Evolutionary conservation across 495 filamentous ascomycete genomes (phyloP), one percentile per base, ranked within the genome.

Genomic region (Daldinia loculata): DNA sequence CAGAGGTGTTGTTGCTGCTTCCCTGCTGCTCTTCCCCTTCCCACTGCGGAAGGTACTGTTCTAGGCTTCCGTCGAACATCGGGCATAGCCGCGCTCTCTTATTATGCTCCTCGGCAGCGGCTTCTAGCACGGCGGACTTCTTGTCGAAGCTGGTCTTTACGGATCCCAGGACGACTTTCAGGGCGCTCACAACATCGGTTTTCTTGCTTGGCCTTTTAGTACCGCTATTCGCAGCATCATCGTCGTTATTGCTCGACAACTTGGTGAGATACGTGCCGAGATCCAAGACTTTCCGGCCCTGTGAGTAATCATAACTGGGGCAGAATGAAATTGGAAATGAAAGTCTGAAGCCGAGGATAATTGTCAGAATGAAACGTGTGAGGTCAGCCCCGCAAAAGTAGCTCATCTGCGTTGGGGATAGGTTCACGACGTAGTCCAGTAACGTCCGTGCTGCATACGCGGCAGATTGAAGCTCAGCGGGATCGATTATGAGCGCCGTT

Each of bases 41-140:
- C 82, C 82, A 84, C 57, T 78, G 69, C 2, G 78, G 77, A 41
- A 79, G 74, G 29, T 81, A 81, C 27, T 72, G 39, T 30, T 84
- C 78, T 56, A 84, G 48, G 52, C 79, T 83, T 29, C 82, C 80
- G 58, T 84, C 81, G 61, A 83, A 74, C 80, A 84, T 83, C 5
- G 82, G 83, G 48, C 83, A 84, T 11, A 73, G 38, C 9, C 69
- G 61, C 3, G 19, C 59, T 24, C 62, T 64, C 66, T 39, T 52
- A 3, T 19, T 51, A 14, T 48, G 43, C 27, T 59, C 66, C 60
- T 61, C 66, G 12, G 45, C 70, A 1, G 70, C 30, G 53, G 62
- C 60, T 60, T 81, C 80, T 32, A 82, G 50, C 62, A 64, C 75
- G 2, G 77, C 80, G 4, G 79, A 74, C 57, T 79, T 74, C 51